Conservation (phyloP, 169 alveolate species). For the Pseudocohnilembus persalinus region DNA sequence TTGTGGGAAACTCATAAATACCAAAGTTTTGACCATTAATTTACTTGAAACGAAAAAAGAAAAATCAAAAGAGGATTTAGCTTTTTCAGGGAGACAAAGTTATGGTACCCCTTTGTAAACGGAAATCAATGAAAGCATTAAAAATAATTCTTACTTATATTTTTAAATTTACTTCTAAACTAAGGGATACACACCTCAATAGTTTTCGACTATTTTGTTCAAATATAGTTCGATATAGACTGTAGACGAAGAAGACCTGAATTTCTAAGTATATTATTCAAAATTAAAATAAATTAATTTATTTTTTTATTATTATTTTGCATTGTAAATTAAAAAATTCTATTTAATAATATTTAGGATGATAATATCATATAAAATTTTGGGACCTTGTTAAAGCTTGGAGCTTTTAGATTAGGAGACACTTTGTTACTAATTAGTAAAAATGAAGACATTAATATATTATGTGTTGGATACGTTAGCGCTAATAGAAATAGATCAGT, state of each 20-base stretch:
- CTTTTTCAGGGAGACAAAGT: background rate
- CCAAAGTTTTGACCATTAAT: background rate
- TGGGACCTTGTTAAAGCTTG: background rate
- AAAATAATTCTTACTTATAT: background rate
- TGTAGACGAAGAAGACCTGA: background rate
- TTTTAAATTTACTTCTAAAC: background rate
- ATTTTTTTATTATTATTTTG: too few species aligned
- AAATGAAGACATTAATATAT: too few species aligned
- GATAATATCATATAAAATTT: too few species aligned
- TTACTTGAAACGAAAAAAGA: background rate
- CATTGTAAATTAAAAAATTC: too few species aligned
- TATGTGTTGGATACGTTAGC: background rate
- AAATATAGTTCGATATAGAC: background rate
- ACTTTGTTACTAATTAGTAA: background rate
- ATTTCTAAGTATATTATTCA: background rate
- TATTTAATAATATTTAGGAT: too few species aligned
- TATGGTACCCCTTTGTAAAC: too few species aligned
- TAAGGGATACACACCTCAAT: background rate
- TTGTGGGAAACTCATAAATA: background rate
- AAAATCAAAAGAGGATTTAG: background rate
- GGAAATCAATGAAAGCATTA: background rate
- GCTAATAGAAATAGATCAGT: background rate
- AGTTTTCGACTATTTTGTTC: background rate
- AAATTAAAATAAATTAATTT: too few species aligned
- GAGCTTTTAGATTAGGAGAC: background rate